A percentile compares a stretch with the other conserved stretches of the same genome.
These are phyloP conservation scores for Pseudonectria buxi DNA, from an alignment of 2,329 filamentous ascomycete genomes.

Conservation along the genomic window DNA sequence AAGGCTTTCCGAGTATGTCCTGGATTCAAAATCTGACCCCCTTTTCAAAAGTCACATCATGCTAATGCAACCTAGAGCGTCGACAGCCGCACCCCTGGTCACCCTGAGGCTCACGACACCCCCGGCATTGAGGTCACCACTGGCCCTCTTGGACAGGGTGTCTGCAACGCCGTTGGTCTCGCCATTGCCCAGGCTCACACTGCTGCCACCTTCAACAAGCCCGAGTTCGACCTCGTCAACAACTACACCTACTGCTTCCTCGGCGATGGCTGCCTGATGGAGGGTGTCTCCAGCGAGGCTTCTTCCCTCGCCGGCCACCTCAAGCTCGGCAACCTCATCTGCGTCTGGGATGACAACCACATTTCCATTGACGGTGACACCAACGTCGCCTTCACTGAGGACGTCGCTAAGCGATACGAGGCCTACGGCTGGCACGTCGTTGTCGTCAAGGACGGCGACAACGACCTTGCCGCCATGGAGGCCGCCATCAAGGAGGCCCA, in stretches of 20 bases:
- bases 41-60: conserved; percentile 6
- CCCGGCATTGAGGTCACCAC: conserved; percentile 97
- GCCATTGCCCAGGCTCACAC: conserved; percentile 94
- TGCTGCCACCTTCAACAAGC: conserved; percentile 91
- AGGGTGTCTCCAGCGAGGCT: conserved; percentile 92
- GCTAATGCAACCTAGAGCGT: conserved; percentile 32
- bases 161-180: conserved; percentile 94
- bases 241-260: conserved; percentile 98
- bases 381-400: conserved; percentile 94
- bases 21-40: neutral
- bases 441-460: conserved; percentile 79
- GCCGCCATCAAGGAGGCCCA: conserved; percentile 78
- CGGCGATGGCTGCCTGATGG: conserved; percentile 97
- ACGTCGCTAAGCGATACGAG: conserved; percentile 91
- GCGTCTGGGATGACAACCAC: conserved; percentile 97
- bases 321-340: conserved; percentile 95
- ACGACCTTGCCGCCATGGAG: conserved; percentile 82
- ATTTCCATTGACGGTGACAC: conserved; percentile 94
- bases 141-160: conserved; percentile 93
- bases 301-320: conserved; percentile 89
- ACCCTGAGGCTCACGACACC: conserved; percentile 95
- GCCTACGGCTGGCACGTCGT: conserved; percentile 93
- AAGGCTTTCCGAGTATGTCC: conserved; percentile 88
- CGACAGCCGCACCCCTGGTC: conserved; percentile 80
- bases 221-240: conserved; percentile 81